A percentile compares a stretch with the other conserved stretches of the same genome.
Conservation (phyloP, 371 early-diverging fungal species). For the Actinomortierella wolfii region DNA sequence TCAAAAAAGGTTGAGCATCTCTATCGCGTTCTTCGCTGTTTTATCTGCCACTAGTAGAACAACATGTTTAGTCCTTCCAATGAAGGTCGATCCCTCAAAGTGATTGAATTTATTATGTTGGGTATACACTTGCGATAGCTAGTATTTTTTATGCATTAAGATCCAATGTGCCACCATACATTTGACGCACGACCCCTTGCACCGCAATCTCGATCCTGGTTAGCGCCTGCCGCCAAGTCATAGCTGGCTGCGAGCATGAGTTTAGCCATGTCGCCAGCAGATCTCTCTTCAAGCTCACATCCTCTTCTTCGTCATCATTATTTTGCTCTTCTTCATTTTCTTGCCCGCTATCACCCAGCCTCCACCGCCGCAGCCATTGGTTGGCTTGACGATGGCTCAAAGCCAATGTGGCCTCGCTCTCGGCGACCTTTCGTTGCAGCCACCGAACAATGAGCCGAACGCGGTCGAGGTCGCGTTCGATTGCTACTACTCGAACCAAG, state of each 20-base stretch:
- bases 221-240: slow-evolving; percentile 30
- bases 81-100: too few species aligned
- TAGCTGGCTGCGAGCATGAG: not conserved
- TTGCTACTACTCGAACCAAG: slow-evolving; percentile 27
- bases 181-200: slow-evolving; percentile 5
- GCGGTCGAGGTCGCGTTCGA: slow-evolving; percentile 39
- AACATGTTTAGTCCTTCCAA: too few species aligned
- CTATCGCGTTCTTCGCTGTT: too few species aligned
- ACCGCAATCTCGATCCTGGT: slow-evolving; percentile 4
- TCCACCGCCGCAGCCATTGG: not conserved
- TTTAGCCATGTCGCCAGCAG: not conserved
- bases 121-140: too few species aligned
- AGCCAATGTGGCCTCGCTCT: slow-evolving; percentile 7
- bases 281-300: not conserved
- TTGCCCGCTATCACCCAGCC: not conserved
- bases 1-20: too few species aligned
- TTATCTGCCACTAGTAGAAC: too few species aligned
- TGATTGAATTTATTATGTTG: too few species aligned
- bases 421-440: slow-evolving; percentile 19
- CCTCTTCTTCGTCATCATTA: too few species aligned
- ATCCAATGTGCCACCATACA: slow-evolving; percentile 23
- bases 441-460: slow-evolving; percentile 23
- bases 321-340: not conserved
- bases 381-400: not conserved
- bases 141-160: slow-evolving; percentile 2